phyloP scores from a whole-genome alignment of 805 yeast genomes.

The Candida montana region DNA sequence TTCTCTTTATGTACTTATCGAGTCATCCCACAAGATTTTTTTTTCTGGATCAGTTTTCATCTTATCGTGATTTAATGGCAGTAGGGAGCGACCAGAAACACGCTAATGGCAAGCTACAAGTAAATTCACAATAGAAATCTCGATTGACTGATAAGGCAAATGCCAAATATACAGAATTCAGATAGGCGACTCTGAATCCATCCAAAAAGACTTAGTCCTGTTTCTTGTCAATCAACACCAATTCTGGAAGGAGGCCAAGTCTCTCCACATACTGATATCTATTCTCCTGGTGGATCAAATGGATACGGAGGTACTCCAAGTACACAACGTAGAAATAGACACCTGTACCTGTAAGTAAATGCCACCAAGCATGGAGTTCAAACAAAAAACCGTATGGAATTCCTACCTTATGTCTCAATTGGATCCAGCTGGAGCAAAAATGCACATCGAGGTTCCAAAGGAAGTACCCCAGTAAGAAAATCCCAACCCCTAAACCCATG shows the following conservation, averaged over 20 bases:
- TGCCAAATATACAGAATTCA: too few species aligned
- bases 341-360: conserved; percentile 77
- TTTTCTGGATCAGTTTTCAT: too few species aligned
- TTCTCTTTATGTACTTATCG: neutral
- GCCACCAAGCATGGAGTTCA: conserved; percentile 99
- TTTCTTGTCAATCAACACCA: conserved; percentile 3
- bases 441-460: conserved; percentile 90
- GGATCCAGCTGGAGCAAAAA: conserved; percentile 56
- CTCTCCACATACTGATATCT: conserved; percentile 55
- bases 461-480: conserved; percentile 69
- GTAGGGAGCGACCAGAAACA: neutral
- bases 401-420: conserved; percentile 60
- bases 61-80: neutral
- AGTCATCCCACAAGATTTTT: neutral
- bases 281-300: conserved; percentile 52
- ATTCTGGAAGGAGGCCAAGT: conserved; percentile 53
- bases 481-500: conserved; percentile 52
- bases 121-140: too few species aligned
- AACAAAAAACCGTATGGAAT: conserved; percentile 80
- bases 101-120: too few species aligned
- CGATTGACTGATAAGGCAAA: neutral
- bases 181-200: neutral
- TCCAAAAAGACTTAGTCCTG: too few species aligned
- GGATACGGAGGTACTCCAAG: conserved; percentile 67
- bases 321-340: conserved; percentile 81